Evolutionary conservation across 2,329 filamentous ascomycete species (phyloP), one percentile per base, ranked within the genome.

Genomic region (Phoma herbarum): DNA sequence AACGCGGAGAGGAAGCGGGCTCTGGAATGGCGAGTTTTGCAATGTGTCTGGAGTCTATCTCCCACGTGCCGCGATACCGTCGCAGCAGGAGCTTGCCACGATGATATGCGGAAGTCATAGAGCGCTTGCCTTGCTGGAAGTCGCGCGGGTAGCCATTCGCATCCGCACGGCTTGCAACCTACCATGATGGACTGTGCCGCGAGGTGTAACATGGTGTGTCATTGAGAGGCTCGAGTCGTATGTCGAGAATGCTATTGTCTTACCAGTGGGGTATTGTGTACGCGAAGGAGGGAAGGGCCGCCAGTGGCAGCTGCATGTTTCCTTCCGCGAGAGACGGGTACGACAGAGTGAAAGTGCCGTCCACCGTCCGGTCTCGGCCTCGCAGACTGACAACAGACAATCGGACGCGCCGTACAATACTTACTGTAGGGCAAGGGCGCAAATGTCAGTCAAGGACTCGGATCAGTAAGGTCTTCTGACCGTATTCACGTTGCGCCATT

Each of bases 221-320:
- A 43, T 43, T 9, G 4, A 23, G 9, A n/a, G 10, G 3, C 10
- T 23, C 10, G 22, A 44, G 11, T 1, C 28, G 18, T 37, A 14
- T 18, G 18, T 26, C 22, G 28, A 49, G 37, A 31, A 41, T 49
- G 25, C n/a, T 48, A 33, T 22, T 52, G 48, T 58, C 37, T 52
- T 39, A 44, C 43, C 23, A 44, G 29, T 37, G 43, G 43, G 26
- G 28, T 25, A 37, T 26, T 49, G 42, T 35, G 28, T 35, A 39
- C 20, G 11, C n/a, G 2, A 43, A 16, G 18, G 20, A 42, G 23
- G 33, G 25, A 16, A 31, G 7, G 22, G 33, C 25, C 37, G 41
- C 42, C 31, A 42, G 47, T 39, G 18, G 25, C 29, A 44, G 22
- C 52, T 39, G 53, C 23, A 25, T 9, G 22, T 52, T 42, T n/a